These are phyloP conservation scores for Neonectria neomacrospora DNA, from an alignment of 2,329 filamentous ascomycete genomes.

Conservation along the genomic window DNA sequence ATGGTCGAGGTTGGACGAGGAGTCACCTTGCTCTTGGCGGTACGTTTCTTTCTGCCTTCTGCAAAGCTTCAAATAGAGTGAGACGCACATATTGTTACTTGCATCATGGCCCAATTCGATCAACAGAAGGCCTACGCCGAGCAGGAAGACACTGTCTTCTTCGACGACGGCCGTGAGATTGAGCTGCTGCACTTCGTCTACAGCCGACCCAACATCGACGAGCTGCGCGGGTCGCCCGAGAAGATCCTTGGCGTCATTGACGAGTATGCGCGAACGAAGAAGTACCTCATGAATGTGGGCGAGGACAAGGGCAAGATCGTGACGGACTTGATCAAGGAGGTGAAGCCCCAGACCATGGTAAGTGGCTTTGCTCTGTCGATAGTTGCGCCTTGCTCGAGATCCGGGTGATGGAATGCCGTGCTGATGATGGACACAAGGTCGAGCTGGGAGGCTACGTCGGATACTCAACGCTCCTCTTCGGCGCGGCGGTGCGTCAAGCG, in stretches of 20 bases:
- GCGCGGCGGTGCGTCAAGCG: constrained; percentile 69
- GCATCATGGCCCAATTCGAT: constrained; percentile 48
- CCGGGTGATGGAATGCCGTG: not conserved
- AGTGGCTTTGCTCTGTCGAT: constrained; percentile 1
- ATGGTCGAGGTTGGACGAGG: not conserved
- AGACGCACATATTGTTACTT: not conserved
- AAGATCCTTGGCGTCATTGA: constrained; percentile 77
- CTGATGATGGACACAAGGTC: constrained; percentile 53
- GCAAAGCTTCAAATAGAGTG: not conserved
- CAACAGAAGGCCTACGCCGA: constrained; percentile 53
- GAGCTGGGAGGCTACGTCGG: constrained; percentile 86
- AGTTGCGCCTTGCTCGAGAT: not conserved
- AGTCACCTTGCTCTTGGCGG: not conserved
- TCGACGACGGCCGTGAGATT: constrained; percentile 78
- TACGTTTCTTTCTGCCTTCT: not conserved
- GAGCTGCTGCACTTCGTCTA: constrained; percentile 78
- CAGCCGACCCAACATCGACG: constrained; percentile 67
- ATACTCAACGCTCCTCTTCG: constrained; percentile 84
- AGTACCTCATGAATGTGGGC: constrained; percentile 85
- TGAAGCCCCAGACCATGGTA: constrained; percentile 74
- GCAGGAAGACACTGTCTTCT: constrained; percentile 57
- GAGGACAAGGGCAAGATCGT: constrained; percentile 79
- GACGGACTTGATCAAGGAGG: constrained; percentile 71
- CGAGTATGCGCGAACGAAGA: constrained; percentile 67
- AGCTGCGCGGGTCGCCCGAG: constrained; percentile 71